Conservation (phyloP, 305 asterid species). For the Fraxinus xanthoxyloides region DNA sequence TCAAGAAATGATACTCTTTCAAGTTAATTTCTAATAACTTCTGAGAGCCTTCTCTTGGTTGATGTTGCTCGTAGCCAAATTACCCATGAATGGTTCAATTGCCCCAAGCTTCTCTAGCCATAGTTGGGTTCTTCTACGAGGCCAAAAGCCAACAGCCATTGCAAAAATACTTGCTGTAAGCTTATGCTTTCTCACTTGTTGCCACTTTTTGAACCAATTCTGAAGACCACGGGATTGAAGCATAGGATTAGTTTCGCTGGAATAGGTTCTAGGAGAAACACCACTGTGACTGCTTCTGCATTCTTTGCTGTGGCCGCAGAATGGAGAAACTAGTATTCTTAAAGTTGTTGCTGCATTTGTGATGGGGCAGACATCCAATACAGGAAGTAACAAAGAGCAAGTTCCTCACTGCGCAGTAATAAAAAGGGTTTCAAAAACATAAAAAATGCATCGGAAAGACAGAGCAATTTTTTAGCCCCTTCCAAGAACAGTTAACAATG, state of each 20-base stretch:
- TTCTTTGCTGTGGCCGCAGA: conserved; percentile 30
- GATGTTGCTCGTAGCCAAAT: conserved; percentile 70
- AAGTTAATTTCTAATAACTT: conserved; percentile 57
- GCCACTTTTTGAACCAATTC: conserved; percentile 90
- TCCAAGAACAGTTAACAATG: not conserved
- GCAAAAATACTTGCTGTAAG: conserved; percentile 79
- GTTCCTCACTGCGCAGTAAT: conserved; percentile 40
- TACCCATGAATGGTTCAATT: conserved; percentile 63
- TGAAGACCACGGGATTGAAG: conserved; percentile 43
- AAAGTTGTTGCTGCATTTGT: not conserved
- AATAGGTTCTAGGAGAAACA: conserved; percentile 16
- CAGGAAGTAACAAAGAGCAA: conserved; percentile 30
- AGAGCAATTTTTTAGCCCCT: not conserved
- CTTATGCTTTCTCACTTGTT: conserved; percentile 58
- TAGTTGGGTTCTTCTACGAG: conserved; percentile 57
- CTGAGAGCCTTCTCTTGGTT: conserved; percentile 72
- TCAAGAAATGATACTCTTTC: conserved; percentile 46
- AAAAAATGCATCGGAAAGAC: not conserved
- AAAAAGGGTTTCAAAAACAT: not conserved
- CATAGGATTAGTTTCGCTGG: conserved; percentile 32
- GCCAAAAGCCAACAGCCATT: conserved; percentile 55
- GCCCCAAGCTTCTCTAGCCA: conserved; percentile 84
- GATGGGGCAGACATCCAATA: conserved; percentile 8
- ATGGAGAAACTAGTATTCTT: conserved; percentile 25
- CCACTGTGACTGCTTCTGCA: conserved; percentile 24